Conservation (phyloP, 352 stramenopile species). For the Peronospora farinosa region DNA sequence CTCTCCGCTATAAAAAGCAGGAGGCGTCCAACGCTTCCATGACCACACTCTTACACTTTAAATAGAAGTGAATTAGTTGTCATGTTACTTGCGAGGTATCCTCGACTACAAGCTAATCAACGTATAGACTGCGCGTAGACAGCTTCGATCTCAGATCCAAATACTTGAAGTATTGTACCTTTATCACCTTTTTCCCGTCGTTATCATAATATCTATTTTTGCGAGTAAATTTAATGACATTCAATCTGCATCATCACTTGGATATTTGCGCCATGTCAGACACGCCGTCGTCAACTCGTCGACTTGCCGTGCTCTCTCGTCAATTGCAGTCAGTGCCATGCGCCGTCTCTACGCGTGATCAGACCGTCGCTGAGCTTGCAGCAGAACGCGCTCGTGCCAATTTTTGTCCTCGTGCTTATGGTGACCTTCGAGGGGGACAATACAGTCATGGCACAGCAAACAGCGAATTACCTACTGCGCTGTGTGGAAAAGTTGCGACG, state of each 20-base stretch:
- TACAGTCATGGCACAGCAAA: conserved; percentile 94
- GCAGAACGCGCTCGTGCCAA: conserved; percentile 40
- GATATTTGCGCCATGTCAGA: conserved; percentile 23
- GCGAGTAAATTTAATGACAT: too few relatives aligned
- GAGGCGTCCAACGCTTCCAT: conserved; percentile 6
- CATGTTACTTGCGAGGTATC: too few relatives aligned
- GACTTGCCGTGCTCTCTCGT: conserved; percentile 44
- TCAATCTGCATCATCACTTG: too few relatives aligned
- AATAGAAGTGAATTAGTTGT: too few relatives aligned
- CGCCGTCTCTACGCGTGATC: conserved; percentile 38
- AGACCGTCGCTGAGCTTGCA: conserved; percentile 41
- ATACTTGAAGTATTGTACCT: too few relatives aligned
- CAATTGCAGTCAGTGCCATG: conserved; percentile 33
- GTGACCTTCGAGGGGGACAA: conserved; percentile 96
- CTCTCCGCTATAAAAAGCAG: conserved; percentile 4
- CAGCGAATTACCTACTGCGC: conserved; percentile 61
- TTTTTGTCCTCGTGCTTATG: conserved; percentile 69
- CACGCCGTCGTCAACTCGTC: conserved; percentile 20
- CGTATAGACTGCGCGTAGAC: too few relatives aligned
- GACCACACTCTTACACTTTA: conserved; percentile 5
- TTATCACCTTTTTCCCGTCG: too few relatives aligned
- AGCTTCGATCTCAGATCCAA: too few relatives aligned
- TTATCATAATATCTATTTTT: too few relatives aligned
- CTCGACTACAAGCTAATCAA: too few relatives aligned
- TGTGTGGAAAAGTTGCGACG: conserved; percentile 47